Evolutionary conservation across 257 asterid genomes (phyloP), one percentile per base, ranked within the genome.

Genomic region (Thymus mandschuricus): DNA sequence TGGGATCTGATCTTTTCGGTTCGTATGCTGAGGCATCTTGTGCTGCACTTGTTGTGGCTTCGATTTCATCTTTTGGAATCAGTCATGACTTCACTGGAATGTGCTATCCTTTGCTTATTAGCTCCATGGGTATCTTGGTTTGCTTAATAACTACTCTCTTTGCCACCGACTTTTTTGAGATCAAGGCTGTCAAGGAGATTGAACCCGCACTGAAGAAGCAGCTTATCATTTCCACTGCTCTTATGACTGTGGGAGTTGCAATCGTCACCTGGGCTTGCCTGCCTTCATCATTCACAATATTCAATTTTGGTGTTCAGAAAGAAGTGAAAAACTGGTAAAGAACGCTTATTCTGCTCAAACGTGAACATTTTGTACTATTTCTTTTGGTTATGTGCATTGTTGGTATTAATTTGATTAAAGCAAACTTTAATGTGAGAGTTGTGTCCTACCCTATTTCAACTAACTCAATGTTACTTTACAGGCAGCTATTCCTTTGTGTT

Each of bases 401-500:
- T 35, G 54, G 50, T 9, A 8, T 44, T 8, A 8, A 38, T 38
- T 38, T 38, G 41, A 38, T 38, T 38, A 3, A 3, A 38, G 7
- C 2, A 38, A 38, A 38, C 41, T 38, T 46, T 6, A 57, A 35
- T 34, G 0, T 30, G 55, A 51, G 44, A 48, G 28, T 33, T 68
- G 56, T 67, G 5, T 75, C 43, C 55, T 31, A 45, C 49, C 43
- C 27, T 13, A 21, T 15, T 30, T 10, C 27, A 35, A 52, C 61
- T 74, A 66, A 71, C 45, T 48, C 45, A 21, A 10, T 77, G 38
- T 61, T 65, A 41, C 63, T 33, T 11, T 56, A 43, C 92, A 92
- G 98, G 98, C 89, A 90, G 76, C 86, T 90, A 40, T 90, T 89
- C 83, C 82, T 92, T 35, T 90, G 98, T 75, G 98, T 92, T 35